Conservation (phyloP, 768 basidiomycete species). For the Leccinum fibrillosum region DNA sequence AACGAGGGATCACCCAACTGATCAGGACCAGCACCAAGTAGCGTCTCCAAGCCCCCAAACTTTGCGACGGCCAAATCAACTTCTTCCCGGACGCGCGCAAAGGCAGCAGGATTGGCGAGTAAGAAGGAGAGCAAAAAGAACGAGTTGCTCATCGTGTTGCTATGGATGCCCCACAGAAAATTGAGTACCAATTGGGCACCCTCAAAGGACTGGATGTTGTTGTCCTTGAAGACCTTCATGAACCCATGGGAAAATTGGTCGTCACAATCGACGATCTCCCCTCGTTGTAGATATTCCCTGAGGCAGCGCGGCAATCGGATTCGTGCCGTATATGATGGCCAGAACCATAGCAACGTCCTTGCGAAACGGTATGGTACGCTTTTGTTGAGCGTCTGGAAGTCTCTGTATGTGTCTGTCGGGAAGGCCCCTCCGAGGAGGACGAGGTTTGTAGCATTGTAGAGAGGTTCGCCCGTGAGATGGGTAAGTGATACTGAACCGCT, state of each 20-base stretch:
- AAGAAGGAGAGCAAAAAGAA: constrained; percentile 28
- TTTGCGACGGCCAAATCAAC: constrained; percentile 33
- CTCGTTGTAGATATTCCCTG: constrained; percentile 11
- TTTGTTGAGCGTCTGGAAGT: constrained; percentile 17
- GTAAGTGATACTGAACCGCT: constrained; percentile 10
- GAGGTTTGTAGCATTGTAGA: constrained; percentile 18
- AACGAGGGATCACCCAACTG: constrained; percentile 19
- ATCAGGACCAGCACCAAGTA: constrained; percentile 11
- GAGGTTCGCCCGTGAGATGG: constrained; percentile 14
- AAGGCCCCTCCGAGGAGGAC: constrained; percentile 19
- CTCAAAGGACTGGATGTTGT: constrained; percentile 15
- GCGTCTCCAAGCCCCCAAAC: constrained; percentile 9
- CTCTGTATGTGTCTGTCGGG: constrained; percentile 17
- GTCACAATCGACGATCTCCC: constrained; percentile 2
- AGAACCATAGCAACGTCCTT: constrained; percentile 9
- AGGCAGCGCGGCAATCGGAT: constrained; percentile 9
- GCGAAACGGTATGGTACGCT: constrained; percentile 19
- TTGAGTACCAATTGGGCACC: constrained; percentile 18
- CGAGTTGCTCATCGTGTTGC: constrained; percentile 19
- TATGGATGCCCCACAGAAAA: constrained; percentile 23
- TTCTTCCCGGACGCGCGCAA: constrained; percentile 45
- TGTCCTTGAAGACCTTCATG: constrained; percentile 15
- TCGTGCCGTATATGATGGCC: constrained; percentile 16
- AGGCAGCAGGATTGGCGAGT: constrained; percentile 40
- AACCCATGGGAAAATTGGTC: constrained; percentile 10